A percentile compares a stretch with the other conserved stretches of the same genome.
Evolutionary conservation across 306 rosid species (phyloP).

Genomic region (Mucuna pruriens): DNA sequence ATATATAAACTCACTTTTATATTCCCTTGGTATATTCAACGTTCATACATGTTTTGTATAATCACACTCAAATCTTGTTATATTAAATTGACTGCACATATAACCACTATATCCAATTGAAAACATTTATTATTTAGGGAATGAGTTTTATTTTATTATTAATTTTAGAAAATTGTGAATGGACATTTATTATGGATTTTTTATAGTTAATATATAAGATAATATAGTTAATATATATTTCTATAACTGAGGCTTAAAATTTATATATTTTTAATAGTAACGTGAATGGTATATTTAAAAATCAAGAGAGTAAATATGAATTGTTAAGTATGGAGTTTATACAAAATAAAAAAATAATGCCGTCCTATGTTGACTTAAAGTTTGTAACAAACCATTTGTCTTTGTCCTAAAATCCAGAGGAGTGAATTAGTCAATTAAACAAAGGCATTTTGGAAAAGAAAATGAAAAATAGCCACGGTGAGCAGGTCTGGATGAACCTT

Average conservation of each 20-base stretch:
- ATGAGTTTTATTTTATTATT: neutral
- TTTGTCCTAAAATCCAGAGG: neutral
- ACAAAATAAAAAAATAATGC: neutral
- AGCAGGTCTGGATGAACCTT: neutral
- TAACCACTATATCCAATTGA: neutral
- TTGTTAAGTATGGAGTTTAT: neutral
- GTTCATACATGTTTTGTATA: neutral
- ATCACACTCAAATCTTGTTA: neutral
- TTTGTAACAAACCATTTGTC: neutral
- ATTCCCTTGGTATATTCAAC: neutral
- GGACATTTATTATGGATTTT: neutral
- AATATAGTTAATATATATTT: neutral
- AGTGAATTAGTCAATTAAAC: slow-evolving; percentile 8
- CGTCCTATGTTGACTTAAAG: slow-evolving; percentile 18
- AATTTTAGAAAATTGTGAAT: neutral
- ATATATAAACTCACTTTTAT: neutral
- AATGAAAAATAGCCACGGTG: neutral
- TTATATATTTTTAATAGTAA: neutral
- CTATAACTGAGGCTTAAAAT: neutral
- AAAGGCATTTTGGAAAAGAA: neutral
- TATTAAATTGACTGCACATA: neutral
- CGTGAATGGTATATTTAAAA: neutral
- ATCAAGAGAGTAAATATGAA: neutral
- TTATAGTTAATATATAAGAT: neutral
- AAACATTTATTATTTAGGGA: neutral